A percentile compares a stretch with the other conserved stretches of the same genome.
Conservation (phyloP, 768 basidiomycete genomes). For the Rhizopogon roseolus region DNA sequence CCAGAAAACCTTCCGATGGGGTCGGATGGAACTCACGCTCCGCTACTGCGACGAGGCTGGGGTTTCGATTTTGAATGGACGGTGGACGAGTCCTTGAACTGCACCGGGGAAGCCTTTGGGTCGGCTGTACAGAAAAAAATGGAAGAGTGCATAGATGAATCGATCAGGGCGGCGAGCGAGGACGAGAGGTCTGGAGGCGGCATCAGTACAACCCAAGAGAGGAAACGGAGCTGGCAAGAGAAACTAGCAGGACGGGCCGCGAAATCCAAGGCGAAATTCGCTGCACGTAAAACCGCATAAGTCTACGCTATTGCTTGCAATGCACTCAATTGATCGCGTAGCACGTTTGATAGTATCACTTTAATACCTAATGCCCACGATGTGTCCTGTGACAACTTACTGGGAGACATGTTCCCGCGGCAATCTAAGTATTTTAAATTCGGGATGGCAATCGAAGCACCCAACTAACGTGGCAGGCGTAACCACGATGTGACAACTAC, state of each 20-base stretch:
- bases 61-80: conserved; percentile 84
- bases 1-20: conserved; percentile 22
- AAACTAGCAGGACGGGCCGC: conserved; percentile 33
- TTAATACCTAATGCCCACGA: not conserved
- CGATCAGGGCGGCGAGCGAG: conserved; percentile 36
- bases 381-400: not conserved
- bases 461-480: not conserved
- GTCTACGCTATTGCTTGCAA: not conserved
- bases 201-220: conserved; percentile 68
- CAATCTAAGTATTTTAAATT: not conserved
- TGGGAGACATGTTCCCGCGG: not conserved
- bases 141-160: conserved; percentile 63
- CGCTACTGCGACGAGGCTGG: conserved; percentile 55
- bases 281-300: conserved; percentile 17
- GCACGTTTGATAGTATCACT: not conserved
- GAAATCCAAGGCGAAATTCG: conserved; percentile 24
- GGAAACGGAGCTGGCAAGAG: conserved; percentile 47
- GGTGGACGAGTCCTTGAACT: conserved; percentile 10
- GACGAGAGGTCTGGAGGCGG: conserved; percentile 53
- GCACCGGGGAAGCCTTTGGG: conserved; percentile 18
- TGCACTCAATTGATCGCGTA: not conserved
- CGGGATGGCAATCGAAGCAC: not conserved
- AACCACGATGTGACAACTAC: not conserved
- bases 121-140: conserved; percentile 55
- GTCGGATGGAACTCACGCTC: not conserved